Conservation (phyloP, 169 alveolate genomes). For the Babesia caballi region DNA sequence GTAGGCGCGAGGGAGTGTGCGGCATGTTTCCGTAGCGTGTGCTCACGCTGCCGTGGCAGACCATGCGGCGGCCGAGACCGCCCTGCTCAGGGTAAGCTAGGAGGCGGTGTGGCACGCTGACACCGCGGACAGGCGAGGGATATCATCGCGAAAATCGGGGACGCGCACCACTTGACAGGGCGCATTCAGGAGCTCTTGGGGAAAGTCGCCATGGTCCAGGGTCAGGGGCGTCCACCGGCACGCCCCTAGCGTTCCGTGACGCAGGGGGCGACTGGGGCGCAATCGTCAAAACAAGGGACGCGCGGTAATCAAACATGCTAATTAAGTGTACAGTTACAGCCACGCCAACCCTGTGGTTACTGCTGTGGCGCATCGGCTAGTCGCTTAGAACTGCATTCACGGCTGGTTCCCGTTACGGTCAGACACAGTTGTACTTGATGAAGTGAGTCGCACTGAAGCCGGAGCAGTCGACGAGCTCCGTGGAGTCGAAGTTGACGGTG, state of each 20-base stretch:
- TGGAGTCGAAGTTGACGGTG: background rate
- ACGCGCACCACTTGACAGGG: constrained; percentile 26
- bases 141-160: constrained; percentile 50
- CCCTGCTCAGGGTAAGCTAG: constrained; percentile 31
- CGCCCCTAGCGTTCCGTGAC: too few species aligned
- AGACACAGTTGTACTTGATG: constrained; percentile 6
- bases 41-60: constrained; percentile 8
- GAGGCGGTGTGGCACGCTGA: background rate
- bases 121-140: constrained; percentile 15
- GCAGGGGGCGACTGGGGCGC: too few species aligned
- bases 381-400: too few species aligned
- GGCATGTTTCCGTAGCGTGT: constrained; percentile 9
- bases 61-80: constrained; percentile 23
- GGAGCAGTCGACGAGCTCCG: background rate
- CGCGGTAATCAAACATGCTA: too few species aligned
- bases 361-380: too few species aligned
- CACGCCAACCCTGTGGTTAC: too few species aligned
- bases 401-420: too few species aligned
- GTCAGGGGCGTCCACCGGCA: too few species aligned
- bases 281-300: too few species aligned
- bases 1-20: background rate
- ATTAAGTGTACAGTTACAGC: too few species aligned
- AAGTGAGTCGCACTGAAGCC: background rate
- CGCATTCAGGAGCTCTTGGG: constrained; percentile 31
- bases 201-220: constrained; percentile 5